phyloP scores from a whole-genome alignment of 495 filamentous ascomycete species.

The Amorphotheca resinae region DNA sequence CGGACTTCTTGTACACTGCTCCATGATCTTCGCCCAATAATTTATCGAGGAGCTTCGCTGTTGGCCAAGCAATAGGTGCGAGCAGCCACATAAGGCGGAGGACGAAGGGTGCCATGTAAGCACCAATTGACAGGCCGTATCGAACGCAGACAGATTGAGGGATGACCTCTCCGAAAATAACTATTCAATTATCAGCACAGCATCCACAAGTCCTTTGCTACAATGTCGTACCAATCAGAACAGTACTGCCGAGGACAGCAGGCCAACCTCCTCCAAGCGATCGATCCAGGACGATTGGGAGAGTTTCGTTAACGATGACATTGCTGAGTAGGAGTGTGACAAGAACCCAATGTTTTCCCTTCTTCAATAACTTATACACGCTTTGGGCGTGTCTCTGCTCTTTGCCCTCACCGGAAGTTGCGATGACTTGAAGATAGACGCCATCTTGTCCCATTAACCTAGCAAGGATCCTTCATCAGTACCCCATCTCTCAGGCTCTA shows the following conservation, averaged over 20 bases:
- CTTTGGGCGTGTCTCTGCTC: conserved; percentile 73
- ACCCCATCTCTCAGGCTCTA: no score
- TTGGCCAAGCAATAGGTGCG: conserved; percentile 59
- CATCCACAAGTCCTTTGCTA: conserved; percentile 1
- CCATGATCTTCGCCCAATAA: conserved; percentile 73
- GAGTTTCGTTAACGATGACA: conserved; percentile 95
- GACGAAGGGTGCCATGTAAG: conserved; percentile 85
- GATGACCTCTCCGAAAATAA: conserved; percentile 94
- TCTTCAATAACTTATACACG: conserved; percentile 68
- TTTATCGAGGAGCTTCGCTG: conserved; percentile 63
- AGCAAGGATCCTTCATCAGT: neutral
- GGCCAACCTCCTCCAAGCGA: conserved; percentile 91
- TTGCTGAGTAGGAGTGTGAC: conserved; percentile 90
- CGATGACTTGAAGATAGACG: conserved; percentile 91
- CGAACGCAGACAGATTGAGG: conserved; percentile 95
- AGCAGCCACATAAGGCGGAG: conserved; percentile 83
- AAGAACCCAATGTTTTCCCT: conserved; percentile 97
- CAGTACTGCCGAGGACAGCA: conserved; percentile 82
- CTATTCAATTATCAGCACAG: conserved; percentile 33
- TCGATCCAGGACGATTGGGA: conserved; percentile 89
- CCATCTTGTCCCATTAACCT: conserved; percentile 81
- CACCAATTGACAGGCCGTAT: conserved; percentile 92
- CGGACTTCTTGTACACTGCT: conserved; percentile 75
- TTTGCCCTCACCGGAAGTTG: conserved; percentile 57
- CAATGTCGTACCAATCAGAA: conserved; percentile 64